Evolutionary conservation across 768 basidiomycete species (phyloP).

Genomic region (Hypholoma sublateritium): DNA sequence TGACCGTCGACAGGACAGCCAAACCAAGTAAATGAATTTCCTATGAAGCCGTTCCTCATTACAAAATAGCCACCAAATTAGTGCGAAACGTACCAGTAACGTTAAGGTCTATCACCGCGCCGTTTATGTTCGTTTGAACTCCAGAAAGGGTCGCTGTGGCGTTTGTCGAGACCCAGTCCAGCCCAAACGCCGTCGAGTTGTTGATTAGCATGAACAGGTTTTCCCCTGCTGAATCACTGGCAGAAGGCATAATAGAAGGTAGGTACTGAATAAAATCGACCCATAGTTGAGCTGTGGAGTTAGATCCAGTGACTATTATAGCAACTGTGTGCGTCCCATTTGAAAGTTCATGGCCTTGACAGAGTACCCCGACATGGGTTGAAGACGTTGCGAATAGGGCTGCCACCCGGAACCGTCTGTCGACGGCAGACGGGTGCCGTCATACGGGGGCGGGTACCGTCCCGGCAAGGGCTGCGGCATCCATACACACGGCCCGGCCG

Average conservation of each 20-base stretch:
- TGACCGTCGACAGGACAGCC: no score
- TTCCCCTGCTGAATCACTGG: not conserved
- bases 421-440: conserved; percentile 2
- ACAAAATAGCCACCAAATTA: no score
- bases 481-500: not conserved
- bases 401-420: conserved; percentile 3
- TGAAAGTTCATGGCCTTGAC: not conserved
- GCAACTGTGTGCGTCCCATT: not conserved
- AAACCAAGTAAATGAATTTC: no score
- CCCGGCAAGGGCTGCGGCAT: not conserved
- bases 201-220: not conserved
- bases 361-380: not conserved
- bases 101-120: no score
- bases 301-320: not conserved
- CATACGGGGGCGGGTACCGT: not conserved
- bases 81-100: no score
- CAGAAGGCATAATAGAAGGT: not conserved
- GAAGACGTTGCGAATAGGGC: not conserved
- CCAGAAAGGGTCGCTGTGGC: no score
- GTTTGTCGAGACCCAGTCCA: no score
- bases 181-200: no score
- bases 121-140: no score
- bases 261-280: not conserved
- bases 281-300: not conserved
- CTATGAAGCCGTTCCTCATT: no score